Percentiles rank a stretch among this genome's conserved stretches.
Conservation (phyloP, 1,139 yeast species). For the Scheffersomyces stambukii region DNA sequence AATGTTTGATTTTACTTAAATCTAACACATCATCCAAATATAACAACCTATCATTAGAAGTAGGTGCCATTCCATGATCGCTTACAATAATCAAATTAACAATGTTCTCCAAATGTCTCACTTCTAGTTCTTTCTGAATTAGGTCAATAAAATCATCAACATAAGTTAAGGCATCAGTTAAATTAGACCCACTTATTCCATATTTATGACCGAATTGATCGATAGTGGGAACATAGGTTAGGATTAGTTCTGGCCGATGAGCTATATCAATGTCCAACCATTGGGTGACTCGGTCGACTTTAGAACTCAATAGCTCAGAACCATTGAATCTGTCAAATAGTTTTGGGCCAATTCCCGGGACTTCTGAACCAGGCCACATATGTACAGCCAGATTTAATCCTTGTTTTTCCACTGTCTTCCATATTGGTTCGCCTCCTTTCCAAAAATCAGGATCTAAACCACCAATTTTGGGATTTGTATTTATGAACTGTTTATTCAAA, state of each 20-base stretch:
- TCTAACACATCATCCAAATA: slow-evolving; percentile 69
- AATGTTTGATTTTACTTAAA: slow-evolving; percentile 49
- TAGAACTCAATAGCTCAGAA: slow-evolving; percentile 54
- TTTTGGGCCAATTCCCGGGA: slow-evolving; percentile 47
- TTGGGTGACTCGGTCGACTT: slow-evolving; percentile 51
- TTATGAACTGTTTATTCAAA: slow-evolving; percentile 53
- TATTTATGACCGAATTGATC: slow-evolving; percentile 70
- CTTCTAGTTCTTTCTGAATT: slow-evolving; percentile 43
- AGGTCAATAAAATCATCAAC: slow-evolving; percentile 64
- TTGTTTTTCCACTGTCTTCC: slow-evolving; percentile 73
- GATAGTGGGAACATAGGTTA: slow-evolving; percentile 77
- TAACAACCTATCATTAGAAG: slow-evolving; percentile 60
- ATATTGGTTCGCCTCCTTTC: slow-evolving; percentile 83
- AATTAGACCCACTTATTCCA: slow-evolving; percentile 62
- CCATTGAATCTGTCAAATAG: slow-evolving; percentile 63
- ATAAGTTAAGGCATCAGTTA: slow-evolving; percentile 49
- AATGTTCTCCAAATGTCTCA: slow-evolving; percentile 56
- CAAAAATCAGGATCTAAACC: slow-evolving; percentile 63
- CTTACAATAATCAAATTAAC: slow-evolving; percentile 77
- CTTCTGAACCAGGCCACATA: slow-evolving; percentile 97
- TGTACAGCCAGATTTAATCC: slow-evolving; percentile 74
- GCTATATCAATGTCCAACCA: slow-evolving; percentile 62
- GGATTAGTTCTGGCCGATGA: slow-evolving; percentile 69
- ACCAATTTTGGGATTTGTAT: slow-evolving; percentile 56
- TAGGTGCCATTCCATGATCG: slow-evolving; percentile 94